phyloP scores from a whole-genome alignment of 495 filamentous ascomycete species.

The Trichoderma gamsii region DNA sequence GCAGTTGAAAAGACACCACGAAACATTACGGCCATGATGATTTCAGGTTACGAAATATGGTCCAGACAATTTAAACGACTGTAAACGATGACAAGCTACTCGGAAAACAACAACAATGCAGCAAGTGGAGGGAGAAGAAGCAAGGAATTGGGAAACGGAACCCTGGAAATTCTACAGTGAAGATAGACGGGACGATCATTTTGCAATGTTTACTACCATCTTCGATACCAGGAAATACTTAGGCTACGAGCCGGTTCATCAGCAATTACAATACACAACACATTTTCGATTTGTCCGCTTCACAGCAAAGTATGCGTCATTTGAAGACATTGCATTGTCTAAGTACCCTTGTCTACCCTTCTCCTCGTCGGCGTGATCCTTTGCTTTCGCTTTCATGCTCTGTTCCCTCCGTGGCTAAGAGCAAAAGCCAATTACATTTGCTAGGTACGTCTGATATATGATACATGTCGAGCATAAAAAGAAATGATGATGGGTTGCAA shows the following conservation, averaged over 20 bases:
- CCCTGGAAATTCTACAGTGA: neutral
- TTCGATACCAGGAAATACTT: no score
- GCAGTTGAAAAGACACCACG: conserved; percentile 57
- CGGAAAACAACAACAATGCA: neutral
- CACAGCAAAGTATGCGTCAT: neutral
- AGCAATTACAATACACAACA: no score
- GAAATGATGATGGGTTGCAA: neutral
- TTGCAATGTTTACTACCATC: no score
- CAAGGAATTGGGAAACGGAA: neutral
- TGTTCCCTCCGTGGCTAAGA: neutral
- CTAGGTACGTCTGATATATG: conserved; percentile 1
- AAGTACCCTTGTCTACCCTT: neutral
- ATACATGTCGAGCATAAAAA: neutral
- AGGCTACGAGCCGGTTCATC: no score
- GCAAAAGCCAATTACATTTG: neutral
- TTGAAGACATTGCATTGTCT: conserved; percentile 6
- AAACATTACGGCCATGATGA: conserved; percentile 62
- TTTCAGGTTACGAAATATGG: conserved; percentile 64
- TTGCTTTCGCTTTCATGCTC: neutral
- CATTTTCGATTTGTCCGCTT: neutral
- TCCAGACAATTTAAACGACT: conserved; percentile 33
- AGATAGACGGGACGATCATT: neutral
- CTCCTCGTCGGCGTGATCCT: neutral
- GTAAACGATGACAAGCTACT: neutral
- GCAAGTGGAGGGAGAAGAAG: neutral